Conservation (phyloP, 345 rosid species). For the Euclidium syriacum region DNA sequence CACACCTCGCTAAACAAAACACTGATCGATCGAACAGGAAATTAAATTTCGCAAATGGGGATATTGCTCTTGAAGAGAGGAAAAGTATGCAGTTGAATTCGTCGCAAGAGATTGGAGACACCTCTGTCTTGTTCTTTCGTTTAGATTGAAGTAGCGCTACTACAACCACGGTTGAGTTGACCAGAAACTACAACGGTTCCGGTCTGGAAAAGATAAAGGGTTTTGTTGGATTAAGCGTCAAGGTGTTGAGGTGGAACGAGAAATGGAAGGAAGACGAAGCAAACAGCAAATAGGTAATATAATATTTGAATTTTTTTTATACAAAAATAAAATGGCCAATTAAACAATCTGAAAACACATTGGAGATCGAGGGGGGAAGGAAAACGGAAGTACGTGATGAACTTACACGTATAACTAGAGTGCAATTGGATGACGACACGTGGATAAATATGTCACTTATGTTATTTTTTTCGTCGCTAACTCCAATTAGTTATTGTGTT, state of each 20-base stretch:
- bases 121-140: background rate
- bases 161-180: no score
- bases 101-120: background rate
- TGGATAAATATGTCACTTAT: background rate
- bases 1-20: background rate
- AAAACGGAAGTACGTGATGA: background rate
- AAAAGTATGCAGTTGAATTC: background rate
- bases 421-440: slow-evolving; percentile 11
- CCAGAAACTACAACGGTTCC: background rate
- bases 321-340: background rate
- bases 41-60: background rate
- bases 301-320: slow-evolving; percentile 5
- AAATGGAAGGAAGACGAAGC: background rate
- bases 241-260: background rate
- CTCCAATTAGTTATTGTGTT: background rate
- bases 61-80: no score
- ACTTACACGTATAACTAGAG: slow-evolving; percentile 8
- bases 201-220: background rate
- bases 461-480: background rate
- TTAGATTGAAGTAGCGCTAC: background rate
- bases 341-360: background rate
- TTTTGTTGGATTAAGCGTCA: slow-evolving; percentile 8
- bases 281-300: background rate
- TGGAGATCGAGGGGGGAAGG: background rate
- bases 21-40: background rate